phyloP scores from a whole-genome alignment of 495 filamentous ascomycete genomes.

The Neurospora sp. region DNA sequence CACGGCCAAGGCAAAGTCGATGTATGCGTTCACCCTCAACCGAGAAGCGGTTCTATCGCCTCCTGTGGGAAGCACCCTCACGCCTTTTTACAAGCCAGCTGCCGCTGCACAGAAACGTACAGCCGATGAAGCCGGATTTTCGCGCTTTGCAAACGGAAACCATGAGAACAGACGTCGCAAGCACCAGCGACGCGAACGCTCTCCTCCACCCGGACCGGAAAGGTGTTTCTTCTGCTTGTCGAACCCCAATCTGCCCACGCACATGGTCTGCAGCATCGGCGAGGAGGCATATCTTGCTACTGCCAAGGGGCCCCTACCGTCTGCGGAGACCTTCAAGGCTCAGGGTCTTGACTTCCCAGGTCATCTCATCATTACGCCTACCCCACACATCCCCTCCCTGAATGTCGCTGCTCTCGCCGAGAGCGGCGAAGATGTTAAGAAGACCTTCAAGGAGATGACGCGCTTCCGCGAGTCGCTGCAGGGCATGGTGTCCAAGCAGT shows the following conservation, averaged over 20 bases:
- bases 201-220: slow-evolving; percentile 57
- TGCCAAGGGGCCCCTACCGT: slow-evolving; percentile 81
- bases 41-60: slow-evolving; percentile 44
- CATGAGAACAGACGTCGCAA: slow-evolving; percentile 47
- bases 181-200: slow-evolving; percentile 33
- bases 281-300: slow-evolving; percentile 78
- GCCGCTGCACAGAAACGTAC: slow-evolving; percentile 46
- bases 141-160: slow-evolving; percentile 56
- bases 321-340: slow-evolving; percentile 49
- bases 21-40: slow-evolving; percentile 83
- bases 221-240: slow-evolving; percentile 92
- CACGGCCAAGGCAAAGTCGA: slow-evolving; percentile 62
- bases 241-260: slow-evolving; percentile 68
- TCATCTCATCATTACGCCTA: slow-evolving; percentile 86
- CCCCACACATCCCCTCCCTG: slow-evolving; percentile 49
- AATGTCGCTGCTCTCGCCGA: slow-evolving; percentile 47
- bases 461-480: slow-evolving; percentile 65
- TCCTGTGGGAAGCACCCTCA: slow-evolving; percentile 58
- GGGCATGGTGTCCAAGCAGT: slow-evolving; percentile 49
- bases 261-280: slow-evolving; percentile 83
- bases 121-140: slow-evolving; percentile 46
- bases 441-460: slow-evolving; percentile 67
- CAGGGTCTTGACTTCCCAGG: slow-evolving; percentile 59
- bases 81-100: slow-evolving; percentile 43
- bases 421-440: slow-evolving; percentile 30